Evolutionary conservation across 2,329 filamentous ascomycete genomes (phyloP).

Genomic region (Thielaviopsis populi): DNA sequence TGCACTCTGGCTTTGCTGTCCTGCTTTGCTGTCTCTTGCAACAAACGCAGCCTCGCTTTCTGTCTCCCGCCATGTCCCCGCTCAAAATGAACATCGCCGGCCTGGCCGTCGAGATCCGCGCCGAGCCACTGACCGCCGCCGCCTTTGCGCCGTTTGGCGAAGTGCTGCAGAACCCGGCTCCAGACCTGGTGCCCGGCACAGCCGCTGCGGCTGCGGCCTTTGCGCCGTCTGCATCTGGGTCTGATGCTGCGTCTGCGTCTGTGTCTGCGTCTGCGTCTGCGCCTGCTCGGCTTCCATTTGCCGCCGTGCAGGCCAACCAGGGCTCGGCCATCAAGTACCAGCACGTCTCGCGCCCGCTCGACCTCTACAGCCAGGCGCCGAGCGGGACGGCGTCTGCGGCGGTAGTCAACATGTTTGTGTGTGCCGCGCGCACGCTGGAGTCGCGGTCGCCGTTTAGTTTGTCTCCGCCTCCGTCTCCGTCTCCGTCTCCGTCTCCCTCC

Average conservation of each 20-base stretch:
- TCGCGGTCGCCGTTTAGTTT: background rate
- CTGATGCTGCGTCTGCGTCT: too few relatives aligned
- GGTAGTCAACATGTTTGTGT: conserved; percentile 81
- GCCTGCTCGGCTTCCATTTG: conserved; percentile 31
- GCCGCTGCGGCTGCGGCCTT: conserved; percentile 10
- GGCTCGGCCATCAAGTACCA: conserved; percentile 77
- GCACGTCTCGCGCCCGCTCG: conserved; percentile 56
- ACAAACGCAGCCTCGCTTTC: background rate
- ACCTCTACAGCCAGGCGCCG: conserved; percentile 54
- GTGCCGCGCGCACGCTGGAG: conserved; percentile 30
- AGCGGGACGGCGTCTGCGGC: conserved; percentile 42
- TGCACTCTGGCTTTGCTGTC: background rate
- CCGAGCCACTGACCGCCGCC: conserved; percentile 50
- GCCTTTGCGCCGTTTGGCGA: conserved; percentile 70
- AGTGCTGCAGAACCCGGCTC: conserved; percentile 60
- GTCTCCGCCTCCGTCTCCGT: conserved; percentile 9
- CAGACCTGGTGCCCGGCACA: conserved; percentile 27
- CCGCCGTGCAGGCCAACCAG: conserved; percentile 59
- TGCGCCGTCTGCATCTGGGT: background rate
- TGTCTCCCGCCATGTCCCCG: background rate
- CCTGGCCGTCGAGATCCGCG: conserved; percentile 28
- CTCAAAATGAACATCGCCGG: background rate
- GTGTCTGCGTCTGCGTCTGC: too few relatives aligned
- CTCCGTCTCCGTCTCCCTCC: conserved; percentile 16
- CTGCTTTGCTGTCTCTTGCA: background rate